Percentiles rank a stretch among this genome's conserved stretches.
Evolutionary conservation across 345 rosid species (phyloP).

Genomic region (Eucalyptus fibrosa): DNA sequence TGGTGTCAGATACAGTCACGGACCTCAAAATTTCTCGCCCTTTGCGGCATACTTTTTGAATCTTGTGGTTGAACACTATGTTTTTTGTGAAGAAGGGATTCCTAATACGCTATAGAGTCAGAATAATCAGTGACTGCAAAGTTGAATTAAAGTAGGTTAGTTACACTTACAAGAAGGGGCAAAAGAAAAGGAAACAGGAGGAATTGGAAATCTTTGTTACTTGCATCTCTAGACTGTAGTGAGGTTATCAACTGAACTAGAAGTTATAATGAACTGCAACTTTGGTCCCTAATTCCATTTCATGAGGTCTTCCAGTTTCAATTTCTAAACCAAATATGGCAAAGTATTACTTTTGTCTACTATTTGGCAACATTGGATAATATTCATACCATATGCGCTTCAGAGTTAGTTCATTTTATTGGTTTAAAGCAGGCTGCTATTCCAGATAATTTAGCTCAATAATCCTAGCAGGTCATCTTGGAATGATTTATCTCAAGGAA

Average conservation of each 20-base stretch:
- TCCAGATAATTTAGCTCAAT: neutral
- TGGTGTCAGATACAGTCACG: neutral
- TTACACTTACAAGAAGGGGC: neutral
- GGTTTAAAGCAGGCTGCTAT: neutral
- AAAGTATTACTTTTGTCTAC: neutral
- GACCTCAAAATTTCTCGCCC: neutral
- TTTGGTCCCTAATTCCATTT: neutral
- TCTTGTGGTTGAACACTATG: neutral
- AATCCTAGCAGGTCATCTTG: neutral
- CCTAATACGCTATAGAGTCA: neutral
- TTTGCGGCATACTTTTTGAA: neutral
- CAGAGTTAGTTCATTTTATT: neutral
- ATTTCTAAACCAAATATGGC: neutral
- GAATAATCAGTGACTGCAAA: neutral
- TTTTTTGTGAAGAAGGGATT: neutral
- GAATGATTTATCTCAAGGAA: neutral
- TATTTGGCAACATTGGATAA: neutral
- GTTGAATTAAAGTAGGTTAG: neutral
- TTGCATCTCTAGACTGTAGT: neutral
- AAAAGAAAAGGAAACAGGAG: neutral
- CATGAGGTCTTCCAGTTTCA: neutral
- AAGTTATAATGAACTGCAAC: neutral
- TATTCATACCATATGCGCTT: neutral
- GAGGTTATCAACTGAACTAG: neutral
- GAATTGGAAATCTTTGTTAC: neutral